A percentile compares a stretch with the other conserved stretches of the same genome.
Conservation (phyloP, 208 protist species). For the Wallacemonas sp. region DNA sequence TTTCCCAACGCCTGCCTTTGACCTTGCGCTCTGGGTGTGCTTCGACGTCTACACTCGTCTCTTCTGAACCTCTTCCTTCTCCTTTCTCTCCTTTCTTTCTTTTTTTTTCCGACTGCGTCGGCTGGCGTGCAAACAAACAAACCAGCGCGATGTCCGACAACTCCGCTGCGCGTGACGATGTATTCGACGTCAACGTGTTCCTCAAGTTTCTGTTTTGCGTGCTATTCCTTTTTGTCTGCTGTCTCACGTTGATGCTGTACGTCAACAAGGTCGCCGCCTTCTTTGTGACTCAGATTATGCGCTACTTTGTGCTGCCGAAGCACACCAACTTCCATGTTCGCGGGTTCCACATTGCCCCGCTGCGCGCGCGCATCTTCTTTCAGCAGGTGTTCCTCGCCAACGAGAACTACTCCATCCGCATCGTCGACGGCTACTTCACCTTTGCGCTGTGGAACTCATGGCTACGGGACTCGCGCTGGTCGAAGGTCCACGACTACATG, state of each 20-base stretch:
- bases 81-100: too few relatives aligned
- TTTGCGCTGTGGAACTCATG: slow-evolving; percentile 79
- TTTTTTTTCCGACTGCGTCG: too few relatives aligned
- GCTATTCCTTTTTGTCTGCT: slow-evolving; percentile 65
- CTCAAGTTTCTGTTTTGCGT: slow-evolving; percentile 73
- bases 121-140: too few relatives aligned
- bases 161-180: background rate
- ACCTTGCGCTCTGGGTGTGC: too few relatives aligned
- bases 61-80: too few relatives aligned
- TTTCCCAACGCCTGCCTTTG: too few relatives aligned
- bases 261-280: slow-evolving; percentile 44
- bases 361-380: slow-evolving; percentile 76
- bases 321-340: slow-evolving; percentile 55
- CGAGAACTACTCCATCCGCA: slow-evolving; percentile 80
- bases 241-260: slow-evolving; percentile 73
- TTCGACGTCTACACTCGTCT: too few relatives aligned
- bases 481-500: slow-evolving; percentile 76
- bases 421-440: slow-evolving; percentile 85
- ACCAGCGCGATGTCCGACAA: background rate
- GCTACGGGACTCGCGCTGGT: slow-evolving; percentile 56
- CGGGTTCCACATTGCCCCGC: slow-evolving; percentile 56
- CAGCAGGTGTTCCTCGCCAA: slow-evolving; percentile 73
- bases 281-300: slow-evolving; percentile 50
- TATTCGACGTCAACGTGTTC: slow-evolving; percentile 53
- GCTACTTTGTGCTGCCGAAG: slow-evolving; percentile 63